Evolutionary conservation across 2,329 filamentous ascomycete species (phyloP).

Genomic region (Penicillium sp.): DNA sequence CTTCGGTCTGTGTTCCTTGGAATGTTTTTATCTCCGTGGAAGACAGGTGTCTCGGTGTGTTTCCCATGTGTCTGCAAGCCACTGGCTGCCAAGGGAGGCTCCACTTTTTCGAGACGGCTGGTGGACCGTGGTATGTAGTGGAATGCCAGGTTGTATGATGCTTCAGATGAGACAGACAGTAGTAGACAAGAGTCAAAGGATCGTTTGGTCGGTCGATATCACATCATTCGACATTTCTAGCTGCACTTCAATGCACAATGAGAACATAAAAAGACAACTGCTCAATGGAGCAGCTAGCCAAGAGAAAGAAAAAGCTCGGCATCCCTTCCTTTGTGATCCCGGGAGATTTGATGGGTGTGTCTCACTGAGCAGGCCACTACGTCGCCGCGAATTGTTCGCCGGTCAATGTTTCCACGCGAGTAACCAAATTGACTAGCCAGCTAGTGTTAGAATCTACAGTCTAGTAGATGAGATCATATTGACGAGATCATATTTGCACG

Average conservation of each 20-base stretch:
- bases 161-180: not conserved
- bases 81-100: not conserved
- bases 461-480: too few relatives aligned
- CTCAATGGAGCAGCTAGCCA: not conserved
- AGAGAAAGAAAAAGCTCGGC: not conserved
- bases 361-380: not conserved
- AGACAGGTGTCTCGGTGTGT: not conserved
- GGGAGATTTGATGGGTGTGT: not conserved
- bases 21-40: constrained; percentile 1
- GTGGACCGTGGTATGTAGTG: too few relatives aligned
- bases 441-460: too few relatives aligned
- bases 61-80: not conserved
- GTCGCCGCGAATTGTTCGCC: not conserved
- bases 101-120: not conserved
- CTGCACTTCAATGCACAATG: not conserved
- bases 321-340: not conserved
- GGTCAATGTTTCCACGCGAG: too few relatives aligned
- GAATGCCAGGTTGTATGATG: not conserved
- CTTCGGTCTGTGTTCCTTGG: not conserved
- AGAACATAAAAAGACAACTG: not conserved
- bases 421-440: too few relatives aligned
- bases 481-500: too few relatives aligned
- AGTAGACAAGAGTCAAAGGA: not conserved
- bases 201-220: not conserved
- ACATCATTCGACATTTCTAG: not conserved